These are phyloP conservation scores for Alternaria longipes DNA, from an alignment of 2,329 filamentous ascomycete genomes.

Conservation along the genomic window DNA sequence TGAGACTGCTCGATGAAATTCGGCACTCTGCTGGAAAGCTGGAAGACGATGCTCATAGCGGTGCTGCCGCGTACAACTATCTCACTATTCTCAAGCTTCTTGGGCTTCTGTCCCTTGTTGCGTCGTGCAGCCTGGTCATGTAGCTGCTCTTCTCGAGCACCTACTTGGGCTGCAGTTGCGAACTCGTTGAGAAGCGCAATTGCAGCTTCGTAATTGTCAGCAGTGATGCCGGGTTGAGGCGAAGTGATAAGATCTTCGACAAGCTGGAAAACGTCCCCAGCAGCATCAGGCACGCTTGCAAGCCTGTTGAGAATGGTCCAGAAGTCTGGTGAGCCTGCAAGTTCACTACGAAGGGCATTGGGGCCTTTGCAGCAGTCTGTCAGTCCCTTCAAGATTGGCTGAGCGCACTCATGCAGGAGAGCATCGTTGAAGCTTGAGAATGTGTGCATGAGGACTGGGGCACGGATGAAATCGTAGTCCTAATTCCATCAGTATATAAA, in stretches of 20 bases:
- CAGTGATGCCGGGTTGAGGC: slow-evolving; percentile 82
- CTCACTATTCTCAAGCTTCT: slow-evolving; percentile 71
- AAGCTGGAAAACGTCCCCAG: slow-evolving; percentile 84
- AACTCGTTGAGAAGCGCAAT: slow-evolving; percentile 89
- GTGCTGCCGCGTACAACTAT: slow-evolving; percentile 80
- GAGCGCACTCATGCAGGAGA: slow-evolving; percentile 76
- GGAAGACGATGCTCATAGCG: slow-evolving; percentile 82
- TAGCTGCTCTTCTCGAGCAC: slow-evolving; percentile 74
- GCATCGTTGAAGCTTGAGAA: slow-evolving; percentile 88
- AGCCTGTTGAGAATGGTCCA: slow-evolving; percentile 88
- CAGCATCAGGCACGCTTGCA: slow-evolving; percentile 73
- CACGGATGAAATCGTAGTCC: slow-evolving; percentile 90
- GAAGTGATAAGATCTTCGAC: slow-evolving; percentile 76
- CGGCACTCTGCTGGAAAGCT: slow-evolving; percentile 82
- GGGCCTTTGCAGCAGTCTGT: slow-evolving; percentile 81
- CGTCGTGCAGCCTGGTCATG: slow-evolving; percentile 64
- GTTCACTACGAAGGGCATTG: slow-evolving; percentile 83
- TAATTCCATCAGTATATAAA: slow-evolving; percentile 46
- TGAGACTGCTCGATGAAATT: slow-evolving; percentile 92
- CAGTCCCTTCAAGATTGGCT: slow-evolving; percentile 80
- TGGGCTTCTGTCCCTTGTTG: slow-evolving; percentile 61
- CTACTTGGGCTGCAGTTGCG: slow-evolving; percentile 80
- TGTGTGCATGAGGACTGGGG: slow-evolving; percentile 88
- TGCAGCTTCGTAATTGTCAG: slow-evolving; percentile 93
- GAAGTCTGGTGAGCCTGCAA: slow-evolving; percentile 96